Conservation (phyloP, 768 basidiomycete genomes). For the Leccinum uliginosum region DNA sequence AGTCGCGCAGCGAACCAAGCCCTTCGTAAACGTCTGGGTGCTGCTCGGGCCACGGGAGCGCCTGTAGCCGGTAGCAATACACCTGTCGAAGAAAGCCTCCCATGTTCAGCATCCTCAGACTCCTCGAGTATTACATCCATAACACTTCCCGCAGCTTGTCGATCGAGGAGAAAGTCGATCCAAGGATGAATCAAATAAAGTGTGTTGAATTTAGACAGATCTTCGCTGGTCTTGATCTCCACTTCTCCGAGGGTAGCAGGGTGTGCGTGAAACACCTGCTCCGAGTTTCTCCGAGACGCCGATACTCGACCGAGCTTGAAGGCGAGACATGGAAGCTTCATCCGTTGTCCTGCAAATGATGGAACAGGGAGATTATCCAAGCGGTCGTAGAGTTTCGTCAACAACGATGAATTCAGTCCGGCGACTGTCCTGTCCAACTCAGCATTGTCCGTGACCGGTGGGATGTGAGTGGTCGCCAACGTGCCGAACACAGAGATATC, state of each 20-base stretch:
- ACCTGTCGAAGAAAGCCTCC: background rate
- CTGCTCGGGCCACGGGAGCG: accelerated
- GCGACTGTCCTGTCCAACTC: background rate
- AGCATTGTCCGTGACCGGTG: background rate
- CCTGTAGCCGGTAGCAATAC: background rate
- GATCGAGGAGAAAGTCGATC: background rate
- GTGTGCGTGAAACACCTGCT: background rate
- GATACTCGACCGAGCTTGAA: background rate
- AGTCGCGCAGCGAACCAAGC: background rate
- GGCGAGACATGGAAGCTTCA: background rate
- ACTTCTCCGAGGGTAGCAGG: background rate
- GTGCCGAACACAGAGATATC: background rate
- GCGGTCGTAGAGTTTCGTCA: background rate
- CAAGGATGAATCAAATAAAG: background rate
- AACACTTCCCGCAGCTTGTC: background rate
- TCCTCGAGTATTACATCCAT: background rate
- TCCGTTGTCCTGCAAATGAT: background rate
- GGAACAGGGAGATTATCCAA: background rate
- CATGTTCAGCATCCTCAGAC: background rate
- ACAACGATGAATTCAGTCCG: background rate
- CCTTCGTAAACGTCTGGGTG: background rate
- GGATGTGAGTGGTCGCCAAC: background rate
- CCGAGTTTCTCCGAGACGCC: background rate
- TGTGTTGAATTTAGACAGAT: background rate
- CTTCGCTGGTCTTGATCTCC: background rate